phyloP scores from a whole-genome alignment of 768 basidiomycete species.

The Boletus patriciae region DNA sequence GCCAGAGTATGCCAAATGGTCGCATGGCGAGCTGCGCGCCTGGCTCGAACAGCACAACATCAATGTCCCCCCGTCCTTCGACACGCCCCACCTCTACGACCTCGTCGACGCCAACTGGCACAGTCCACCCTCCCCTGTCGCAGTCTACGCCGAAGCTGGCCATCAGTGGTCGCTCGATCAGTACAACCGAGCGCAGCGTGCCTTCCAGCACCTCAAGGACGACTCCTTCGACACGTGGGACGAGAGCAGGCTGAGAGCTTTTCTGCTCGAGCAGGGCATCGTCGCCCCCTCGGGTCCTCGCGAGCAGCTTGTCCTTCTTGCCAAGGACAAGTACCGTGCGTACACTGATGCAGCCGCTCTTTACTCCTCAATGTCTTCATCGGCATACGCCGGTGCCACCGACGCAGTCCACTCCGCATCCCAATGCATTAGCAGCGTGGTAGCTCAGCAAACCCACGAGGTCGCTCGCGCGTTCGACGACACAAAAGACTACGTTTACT shows the following conservation, averaged over 20 bases:
- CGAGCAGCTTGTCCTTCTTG: conserved; percentile 78
- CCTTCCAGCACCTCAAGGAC: conserved; percentile 59
- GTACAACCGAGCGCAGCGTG: conserved; percentile 60
- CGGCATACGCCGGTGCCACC: conserved; percentile 50
- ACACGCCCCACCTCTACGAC: conserved; percentile 40
- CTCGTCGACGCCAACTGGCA: conserved; percentile 67
- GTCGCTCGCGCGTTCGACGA: conserved; percentile 59
- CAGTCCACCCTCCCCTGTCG: conserved; percentile 25
- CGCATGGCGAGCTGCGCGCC: conserved; percentile 55
- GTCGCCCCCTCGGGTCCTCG: conserved; percentile 76
- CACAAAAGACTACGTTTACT: conserved; percentile 84
- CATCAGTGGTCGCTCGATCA: conserved; percentile 61
- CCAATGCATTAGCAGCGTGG: conserved; percentile 41
- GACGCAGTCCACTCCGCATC: conserved; percentile 38
- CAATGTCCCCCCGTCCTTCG: conserved; percentile 47
- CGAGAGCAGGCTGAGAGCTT: conserved; percentile 77
- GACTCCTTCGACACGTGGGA: conserved; percentile 78
- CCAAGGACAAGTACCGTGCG: conserved; percentile 64
- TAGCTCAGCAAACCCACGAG: conserved; percentile 54
- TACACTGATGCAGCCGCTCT: conserved; percentile 62
- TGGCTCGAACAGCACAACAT: conserved; percentile 74
- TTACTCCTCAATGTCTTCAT: conserved; percentile 43
- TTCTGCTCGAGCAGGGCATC: conserved; percentile 83
- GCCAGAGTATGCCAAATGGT: conserved; percentile 54
- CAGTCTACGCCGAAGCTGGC: conserved; percentile 34